Evolutionary conservation across 257 asterid species (phyloP).

Genomic region (Nicotiana benthamiana): DNA sequence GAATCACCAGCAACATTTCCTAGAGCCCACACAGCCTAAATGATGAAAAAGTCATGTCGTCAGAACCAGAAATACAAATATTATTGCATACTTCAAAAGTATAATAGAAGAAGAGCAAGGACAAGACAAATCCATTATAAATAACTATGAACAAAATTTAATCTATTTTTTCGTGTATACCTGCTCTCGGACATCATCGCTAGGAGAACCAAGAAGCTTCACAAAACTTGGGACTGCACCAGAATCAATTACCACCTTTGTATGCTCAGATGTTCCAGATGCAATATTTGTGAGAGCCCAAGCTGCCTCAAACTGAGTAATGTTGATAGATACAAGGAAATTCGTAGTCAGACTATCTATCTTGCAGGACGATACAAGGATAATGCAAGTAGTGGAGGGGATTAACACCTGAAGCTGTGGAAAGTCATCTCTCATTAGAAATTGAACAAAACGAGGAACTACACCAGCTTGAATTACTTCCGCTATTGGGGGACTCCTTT

Average conservation of each 20-base stretch:
- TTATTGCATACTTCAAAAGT: neutral
- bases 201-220: constrained; percentile 69
- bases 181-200: constrained; percentile 95
- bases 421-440: constrained; percentile 67
- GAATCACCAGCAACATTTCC: constrained; percentile 97
- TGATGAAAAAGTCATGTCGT: neutral
- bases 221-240: constrained; percentile 82
- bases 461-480: constrained; percentile 85
- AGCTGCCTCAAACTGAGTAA: constrained; percentile 78
- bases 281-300: constrained; percentile 97
- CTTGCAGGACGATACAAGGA: too few species aligned
- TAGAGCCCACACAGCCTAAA: constrained; percentile 93
- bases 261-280: constrained; percentile 90
- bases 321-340: too few species aligned
- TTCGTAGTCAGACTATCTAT: too few species aligned
- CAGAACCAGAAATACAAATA: neutral
- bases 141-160: neutral
- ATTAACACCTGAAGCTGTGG: constrained; percentile 75
- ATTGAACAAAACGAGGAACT: constrained; percentile 76
- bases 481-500: constrained; percentile 80
- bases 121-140: neutral
- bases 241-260: constrained; percentile 77
- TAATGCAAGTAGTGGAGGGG: neutral
- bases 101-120: too few species aligned
- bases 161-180: constrained; percentile 19